phyloP scores from a whole-genome alignment of 2,329 filamentous ascomycete species.

The Cladosporium oxysporum region DNA sequence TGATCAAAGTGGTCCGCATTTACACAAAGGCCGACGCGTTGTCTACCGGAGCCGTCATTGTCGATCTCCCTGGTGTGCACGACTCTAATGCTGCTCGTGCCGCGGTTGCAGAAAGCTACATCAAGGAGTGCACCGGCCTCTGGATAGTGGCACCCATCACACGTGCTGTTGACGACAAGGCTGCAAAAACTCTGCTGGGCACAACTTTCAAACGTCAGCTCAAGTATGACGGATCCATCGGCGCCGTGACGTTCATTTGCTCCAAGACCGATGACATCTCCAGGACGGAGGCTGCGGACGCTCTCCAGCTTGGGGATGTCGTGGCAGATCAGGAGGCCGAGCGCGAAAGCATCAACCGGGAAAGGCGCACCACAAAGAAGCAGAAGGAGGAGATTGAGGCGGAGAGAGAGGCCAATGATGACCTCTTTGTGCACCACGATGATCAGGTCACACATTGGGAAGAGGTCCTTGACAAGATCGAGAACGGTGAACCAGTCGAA shows the following conservation, averaged over 20 bases:
- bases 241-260: conserved; percentile 61
- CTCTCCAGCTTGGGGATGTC: conserved; percentile 40
- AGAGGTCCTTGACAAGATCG: conserved; percentile 39
- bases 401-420: conserved; percentile 38
- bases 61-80: conserved; percentile 61
- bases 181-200: conserved; percentile 58
- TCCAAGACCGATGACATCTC: conserved; percentile 65
- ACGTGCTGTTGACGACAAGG: conserved; percentile 61
- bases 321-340: conserved; percentile 31
- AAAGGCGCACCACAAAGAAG: conserved; percentile 27
- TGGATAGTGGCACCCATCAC: conserved; percentile 66
- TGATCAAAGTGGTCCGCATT: conserved; percentile 57
- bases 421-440: conserved; percentile 40
- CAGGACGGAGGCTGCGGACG: conserved; percentile 46
- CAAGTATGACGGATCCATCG: conserved; percentile 59
- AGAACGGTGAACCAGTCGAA: conserved; percentile 47
- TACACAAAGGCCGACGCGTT: conserved; percentile 53
- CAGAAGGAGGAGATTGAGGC: conserved; percentile 37
- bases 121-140: conserved; percentile 60
- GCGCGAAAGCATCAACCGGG: conserved; percentile 30
- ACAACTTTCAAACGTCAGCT: conserved; percentile 60
- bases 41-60: conserved; percentile 57
- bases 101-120: conserved; percentile 59
- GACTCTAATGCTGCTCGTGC: conserved; percentile 62
- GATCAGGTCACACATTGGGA: conserved; percentile 52